Evolutionary conservation across 1,139 yeast genomes (phyloP).

Genomic region (Saccharomyces hybrid): DNA sequence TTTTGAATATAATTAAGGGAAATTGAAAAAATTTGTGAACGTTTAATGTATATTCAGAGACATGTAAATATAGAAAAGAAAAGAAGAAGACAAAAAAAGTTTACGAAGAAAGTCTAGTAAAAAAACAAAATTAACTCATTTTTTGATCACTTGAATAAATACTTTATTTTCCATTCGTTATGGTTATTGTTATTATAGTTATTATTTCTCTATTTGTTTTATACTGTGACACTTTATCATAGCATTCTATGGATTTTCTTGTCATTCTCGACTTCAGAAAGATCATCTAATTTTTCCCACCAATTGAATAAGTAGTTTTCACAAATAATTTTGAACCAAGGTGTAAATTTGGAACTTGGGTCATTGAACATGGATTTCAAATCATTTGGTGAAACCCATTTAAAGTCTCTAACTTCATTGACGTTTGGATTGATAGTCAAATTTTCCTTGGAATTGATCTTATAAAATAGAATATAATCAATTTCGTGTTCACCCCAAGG

Average conservation of each 20-base stretch:
- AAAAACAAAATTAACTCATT: too few relatives aligned
- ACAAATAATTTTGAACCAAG: conserved; percentile 96
- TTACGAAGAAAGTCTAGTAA: too few relatives aligned
- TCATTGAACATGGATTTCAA: conserved; percentile 75
- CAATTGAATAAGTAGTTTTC: conserved; percentile 83
- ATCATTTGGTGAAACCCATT: conserved; percentile 62
- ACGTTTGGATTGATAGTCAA: conserved; percentile 43
- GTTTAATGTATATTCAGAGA: not conserved
- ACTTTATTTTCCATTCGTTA: too few relatives aligned
- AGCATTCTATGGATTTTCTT: conserved; percentile 30
- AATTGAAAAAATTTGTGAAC: not conserved
- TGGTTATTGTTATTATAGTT: too few relatives aligned
- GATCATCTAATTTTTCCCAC: conserved; percentile 72
- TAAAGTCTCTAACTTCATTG: conserved; percentile 78
- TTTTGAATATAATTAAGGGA: not conserved
- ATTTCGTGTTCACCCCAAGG: conserved; percentile 98
- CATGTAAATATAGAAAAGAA: not conserved
- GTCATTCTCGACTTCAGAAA: conserved; percentile 30
- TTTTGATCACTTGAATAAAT: too few relatives aligned
- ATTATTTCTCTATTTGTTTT: not conserved
- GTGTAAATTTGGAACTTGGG: conserved; percentile 63
- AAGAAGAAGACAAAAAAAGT: not conserved
- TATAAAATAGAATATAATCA: conserved; percentile 82
- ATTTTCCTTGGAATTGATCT: conserved; percentile 46
- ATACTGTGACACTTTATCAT: conserved; percentile 5